These are phyloP conservation scores for Tilletia setariae DNA, from an alignment of 1,284 basidiomycete species.

Conservation along the genomic window DNA sequence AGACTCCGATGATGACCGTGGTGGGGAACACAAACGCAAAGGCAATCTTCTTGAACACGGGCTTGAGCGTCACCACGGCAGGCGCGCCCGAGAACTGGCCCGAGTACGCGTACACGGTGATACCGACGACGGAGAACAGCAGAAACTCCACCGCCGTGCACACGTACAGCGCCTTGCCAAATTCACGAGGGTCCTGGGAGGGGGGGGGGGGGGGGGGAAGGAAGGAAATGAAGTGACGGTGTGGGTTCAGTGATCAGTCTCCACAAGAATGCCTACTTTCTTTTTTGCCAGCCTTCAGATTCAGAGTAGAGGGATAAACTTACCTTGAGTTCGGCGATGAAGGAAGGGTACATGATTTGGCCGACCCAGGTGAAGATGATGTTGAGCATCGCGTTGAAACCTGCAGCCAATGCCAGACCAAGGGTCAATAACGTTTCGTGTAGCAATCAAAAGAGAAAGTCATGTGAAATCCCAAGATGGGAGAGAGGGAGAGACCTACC, in stretches of 20 bases:
- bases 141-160: constrained; percentile 21
- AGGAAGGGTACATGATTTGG: constrained; percentile 23
- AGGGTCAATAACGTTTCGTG: constrained; percentile 16
- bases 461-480: constrained; percentile 18
- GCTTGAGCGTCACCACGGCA: constrained; percentile 59
- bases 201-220: too few relatives aligned
- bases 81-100: constrained; percentile 61
- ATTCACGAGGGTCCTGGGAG: constrained; percentile 22
- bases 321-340: constrained; percentile 20
- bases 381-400: constrained; percentile 57
- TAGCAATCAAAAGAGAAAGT: constrained; percentile 6
- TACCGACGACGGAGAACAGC: constrained; percentile 23
- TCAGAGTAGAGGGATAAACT: not conserved
- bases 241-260: too few relatives aligned
- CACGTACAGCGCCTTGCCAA: constrained; percentile 24
- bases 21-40: constrained; percentile 49
- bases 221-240: too few relatives aligned
- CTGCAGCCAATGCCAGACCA: too few relatives aligned
- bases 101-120: constrained; percentile 20
- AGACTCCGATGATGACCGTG: constrained; percentile 41
- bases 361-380: constrained; percentile 27
- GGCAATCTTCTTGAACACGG: constrained; percentile 59
- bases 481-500: too few relatives aligned
- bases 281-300: constrained; percentile 17
- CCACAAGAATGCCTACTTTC: too few relatives aligned